Base-by-base conservation (phyloP, 176 grass and related monocot species). In the bread wheat (Triticum aestivum) region DNA sequence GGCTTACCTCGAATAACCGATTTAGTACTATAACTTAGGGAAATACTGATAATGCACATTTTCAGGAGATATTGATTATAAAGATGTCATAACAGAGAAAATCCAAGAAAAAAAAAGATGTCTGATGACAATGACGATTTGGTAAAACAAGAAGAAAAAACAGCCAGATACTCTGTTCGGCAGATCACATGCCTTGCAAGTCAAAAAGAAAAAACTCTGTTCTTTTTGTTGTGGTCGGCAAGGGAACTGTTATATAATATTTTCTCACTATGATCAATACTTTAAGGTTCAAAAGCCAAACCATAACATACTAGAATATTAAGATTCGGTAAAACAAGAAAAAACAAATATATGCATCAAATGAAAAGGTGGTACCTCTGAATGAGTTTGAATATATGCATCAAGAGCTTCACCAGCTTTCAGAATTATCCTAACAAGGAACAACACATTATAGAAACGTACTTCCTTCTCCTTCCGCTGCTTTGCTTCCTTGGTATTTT, bases 381-480 rank as follows among this genome's bases (percentile, higher is more conserved):
- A 73, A 2, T 73, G 69, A 44, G 38, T 6, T 73, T 45, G 70
- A 44, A 73, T 73, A 73, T 73, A 45, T 26, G 38, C n/a, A 7
- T 45, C 70, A 45, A 73, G 70, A 73, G 11, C 38, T 73, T 73
- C 70, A 73, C 70, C 70, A 44, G 70, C 39, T 44, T 73, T 73
- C 3, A 26, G 20, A 73, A 73, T 45, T 44, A 73, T 73, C 38
- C 1, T 73, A n/a, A 73, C 21, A 73, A 73, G 70, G 8, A 73
- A 11, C 38, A 45, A 73, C 13, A 6, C 70, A 45, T 73, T 73
- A 73, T 5, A 4, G 23, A 73, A 13, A 26, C 5, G 11, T 73
- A n/a, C 5, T 73, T 45, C 42, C n/a, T 44, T 73, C 70, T 73
- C 70, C 38, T 26, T 73, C 70, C 5, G 10, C n/a, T 73, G n/a